These are phyloP conservation scores for Mayamaea pseudoterrestris DNA, from an alignment of 108 stramenopile species.

Conservation along the genomic window DNA sequence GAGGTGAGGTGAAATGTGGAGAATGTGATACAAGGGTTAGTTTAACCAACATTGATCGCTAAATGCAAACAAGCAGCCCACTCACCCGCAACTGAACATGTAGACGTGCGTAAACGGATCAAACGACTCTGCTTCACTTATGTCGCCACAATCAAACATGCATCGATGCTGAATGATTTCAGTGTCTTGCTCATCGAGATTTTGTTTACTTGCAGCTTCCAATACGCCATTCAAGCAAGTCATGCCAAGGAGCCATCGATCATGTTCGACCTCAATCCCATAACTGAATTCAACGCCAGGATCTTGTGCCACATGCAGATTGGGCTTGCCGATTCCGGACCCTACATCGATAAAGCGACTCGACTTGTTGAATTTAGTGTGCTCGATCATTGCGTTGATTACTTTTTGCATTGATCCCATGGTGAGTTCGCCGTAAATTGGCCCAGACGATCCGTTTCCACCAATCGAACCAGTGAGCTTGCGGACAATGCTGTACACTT, in stretches of 20 bases:
- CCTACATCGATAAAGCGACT: slow-evolving; percentile 97
- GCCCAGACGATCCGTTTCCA: slow-evolving; percentile 77
- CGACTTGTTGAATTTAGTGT: slow-evolving; percentile 47
- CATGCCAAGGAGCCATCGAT: slow-evolving; percentile 75
- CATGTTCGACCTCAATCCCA: slow-evolving; percentile 86
- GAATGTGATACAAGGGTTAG: neutral
- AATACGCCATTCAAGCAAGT: slow-evolving; percentile 52
- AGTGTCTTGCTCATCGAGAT: slow-evolving; percentile 6
- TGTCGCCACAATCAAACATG: slow-evolving; percentile 74
- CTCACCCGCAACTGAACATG: slow-evolving; percentile 92
- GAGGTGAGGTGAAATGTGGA: neutral
- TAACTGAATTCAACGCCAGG: slow-evolving; percentile 78
- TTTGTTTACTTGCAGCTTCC: slow-evolving; percentile 15
- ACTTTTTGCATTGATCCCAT: slow-evolving; percentile 84
- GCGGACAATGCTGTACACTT: slow-evolving; percentile 47
- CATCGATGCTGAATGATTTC: slow-evolving; percentile 20
- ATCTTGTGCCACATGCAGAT: slow-evolving; percentile 87
- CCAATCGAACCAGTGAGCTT: slow-evolving; percentile 81
- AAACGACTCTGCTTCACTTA: slow-evolving; percentile 66
- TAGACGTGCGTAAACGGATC: slow-evolving; percentile 98
- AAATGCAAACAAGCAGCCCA: slow-evolving; percentile 1
- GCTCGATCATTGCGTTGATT: slow-evolving; percentile 64
- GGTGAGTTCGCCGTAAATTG: slow-evolving; percentile 94
- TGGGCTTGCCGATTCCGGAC: slow-evolving; percentile 95
- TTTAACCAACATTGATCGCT: neutral